Conservation (phyloP, 2,329 filamentous ascomycete genomes). For the Fusarium sterilihyphosum region DNA sequence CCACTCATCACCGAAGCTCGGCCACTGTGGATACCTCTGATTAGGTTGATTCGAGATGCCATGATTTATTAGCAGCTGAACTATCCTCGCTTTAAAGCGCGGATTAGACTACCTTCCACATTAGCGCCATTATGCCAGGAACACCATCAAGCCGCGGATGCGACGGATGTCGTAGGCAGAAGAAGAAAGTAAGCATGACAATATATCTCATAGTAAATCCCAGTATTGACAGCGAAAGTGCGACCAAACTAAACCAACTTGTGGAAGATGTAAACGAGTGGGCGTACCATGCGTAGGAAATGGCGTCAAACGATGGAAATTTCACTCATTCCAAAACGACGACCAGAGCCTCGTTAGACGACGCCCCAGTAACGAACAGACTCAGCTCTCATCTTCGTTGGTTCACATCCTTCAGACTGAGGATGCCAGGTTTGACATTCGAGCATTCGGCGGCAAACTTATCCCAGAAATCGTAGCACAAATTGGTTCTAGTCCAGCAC, state of each 20-base stretch:
- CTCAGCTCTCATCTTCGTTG: slow-evolving; percentile 15
- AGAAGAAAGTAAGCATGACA: slow-evolving; percentile 24
- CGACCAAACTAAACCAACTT: slow-evolving; percentile 25
- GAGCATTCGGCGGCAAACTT: slow-evolving; percentile 26
- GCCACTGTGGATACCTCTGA: neutral
- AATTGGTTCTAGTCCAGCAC: slow-evolving; percentile 17
- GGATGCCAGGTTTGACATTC: slow-evolving; percentile 36
- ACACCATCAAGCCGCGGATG: slow-evolving; percentile 29
- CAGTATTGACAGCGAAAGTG: slow-evolving; percentile 1
- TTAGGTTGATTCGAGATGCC: neutral
- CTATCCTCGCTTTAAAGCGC: neutral
- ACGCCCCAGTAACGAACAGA: slow-evolving; percentile 26
- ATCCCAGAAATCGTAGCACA: slow-evolving; percentile 28
- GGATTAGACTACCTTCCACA: neutral
- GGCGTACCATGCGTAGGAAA: slow-evolving; percentile 27
- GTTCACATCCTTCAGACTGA: slow-evolving; percentile 32
- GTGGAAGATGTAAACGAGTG: slow-evolving; percentile 33
- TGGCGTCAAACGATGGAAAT: slow-evolving; percentile 36
- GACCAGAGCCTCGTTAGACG: neutral
- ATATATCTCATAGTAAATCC: neutral
- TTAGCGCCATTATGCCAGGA: slow-evolving; percentile 14
- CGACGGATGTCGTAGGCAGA: slow-evolving; percentile 30
- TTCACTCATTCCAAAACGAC: slow-evolving; percentile 1
- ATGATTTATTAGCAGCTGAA: neutral
- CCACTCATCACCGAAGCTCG: neutral